Conservation (phyloP, 106 monocot species). For the Apostasia ramifera region DNA sequence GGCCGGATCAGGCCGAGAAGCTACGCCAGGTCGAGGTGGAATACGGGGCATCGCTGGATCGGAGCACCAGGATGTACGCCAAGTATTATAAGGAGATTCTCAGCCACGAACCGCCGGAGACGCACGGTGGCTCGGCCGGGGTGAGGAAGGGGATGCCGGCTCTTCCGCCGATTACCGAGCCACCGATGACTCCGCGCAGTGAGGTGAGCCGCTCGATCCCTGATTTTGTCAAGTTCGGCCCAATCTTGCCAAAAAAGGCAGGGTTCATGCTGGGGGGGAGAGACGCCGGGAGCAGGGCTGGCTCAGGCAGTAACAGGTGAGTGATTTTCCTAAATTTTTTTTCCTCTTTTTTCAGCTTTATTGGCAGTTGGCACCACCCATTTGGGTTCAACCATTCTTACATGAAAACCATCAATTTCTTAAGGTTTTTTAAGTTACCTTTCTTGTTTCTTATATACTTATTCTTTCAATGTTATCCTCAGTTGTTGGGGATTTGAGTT, state of each 20-base stretch:
- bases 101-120: background rate
- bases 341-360: background rate
- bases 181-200: constrained; percentile 26
- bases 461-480: no score
- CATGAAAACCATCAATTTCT: no score
- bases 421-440: no score
- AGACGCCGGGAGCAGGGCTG: background rate
- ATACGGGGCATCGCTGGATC: constrained; percentile 34
- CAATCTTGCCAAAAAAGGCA: constrained; percentile 42
- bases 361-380: no score
- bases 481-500: no score
- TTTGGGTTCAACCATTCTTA: no score
- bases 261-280: constrained; percentile 16
- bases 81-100: constrained; percentile 38
- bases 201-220: constrained; percentile 40
- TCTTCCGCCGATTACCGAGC: constrained; percentile 38
- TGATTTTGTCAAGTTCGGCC: constrained; percentile 48
- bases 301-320: constrained; percentile 10
- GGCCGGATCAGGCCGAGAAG: constrained; percentile 41
- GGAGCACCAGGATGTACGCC: constrained; percentile 34
- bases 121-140: background rate
- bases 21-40: constrained; percentile 26
- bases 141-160: constrained; percentile 17
- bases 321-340: background rate
- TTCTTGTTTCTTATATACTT: no score